A percentile compares a stretch with the other conserved stretches of the same genome.
Conservation (phyloP, 1,284 basidiomycete genomes). For the Tilletia horrida region DNA sequence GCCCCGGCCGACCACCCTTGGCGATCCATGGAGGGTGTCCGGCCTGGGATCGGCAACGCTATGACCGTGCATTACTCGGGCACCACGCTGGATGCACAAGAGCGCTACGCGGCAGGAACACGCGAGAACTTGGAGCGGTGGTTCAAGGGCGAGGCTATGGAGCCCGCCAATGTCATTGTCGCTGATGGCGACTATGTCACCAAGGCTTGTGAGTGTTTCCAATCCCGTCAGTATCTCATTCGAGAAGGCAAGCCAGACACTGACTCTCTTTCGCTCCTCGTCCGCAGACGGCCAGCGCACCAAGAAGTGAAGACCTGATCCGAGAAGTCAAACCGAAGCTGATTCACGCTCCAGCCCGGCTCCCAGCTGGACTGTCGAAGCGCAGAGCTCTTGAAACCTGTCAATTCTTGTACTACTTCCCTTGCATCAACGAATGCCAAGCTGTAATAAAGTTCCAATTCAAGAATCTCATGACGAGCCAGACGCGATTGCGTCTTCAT, state of each 20-base stretch:
- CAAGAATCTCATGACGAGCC: too few relatives aligned
- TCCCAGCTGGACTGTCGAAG: too few relatives aligned
- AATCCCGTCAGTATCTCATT: slow-evolving; percentile 30
- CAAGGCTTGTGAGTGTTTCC: slow-evolving; percentile 44
- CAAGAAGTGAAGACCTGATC: too few relatives aligned
- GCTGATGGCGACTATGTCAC: slow-evolving; percentile 53
- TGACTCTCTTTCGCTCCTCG: too few relatives aligned
- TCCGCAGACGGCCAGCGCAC: too few relatives aligned
- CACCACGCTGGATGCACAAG: slow-evolving; percentile 87
- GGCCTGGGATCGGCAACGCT: slow-evolving; percentile 65
- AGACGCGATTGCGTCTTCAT: too few relatives aligned
- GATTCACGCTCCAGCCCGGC: too few relatives aligned
- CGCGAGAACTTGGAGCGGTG: slow-evolving; percentile 78
- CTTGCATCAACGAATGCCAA: too few relatives aligned
- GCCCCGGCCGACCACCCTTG: slow-evolving; percentile 77
- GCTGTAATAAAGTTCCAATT: too few relatives aligned
- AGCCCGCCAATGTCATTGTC: slow-evolving; percentile 73
- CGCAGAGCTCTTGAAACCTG: too few relatives aligned
- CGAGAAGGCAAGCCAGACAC: background rate
- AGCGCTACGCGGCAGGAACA: slow-evolving; percentile 76
- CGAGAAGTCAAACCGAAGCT: too few relatives aligned
- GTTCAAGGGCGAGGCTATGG: slow-evolving; percentile 67
- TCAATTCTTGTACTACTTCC: too few relatives aligned
- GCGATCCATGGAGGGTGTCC: slow-evolving; percentile 69
- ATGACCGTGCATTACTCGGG: slow-evolving; percentile 44